Percentiles rank a stretch among this genome's conserved stretches.
Evolutionary conservation across 164 flowering plant species (phyloP).

Genomic region (Dillenia turbinata): DNA sequence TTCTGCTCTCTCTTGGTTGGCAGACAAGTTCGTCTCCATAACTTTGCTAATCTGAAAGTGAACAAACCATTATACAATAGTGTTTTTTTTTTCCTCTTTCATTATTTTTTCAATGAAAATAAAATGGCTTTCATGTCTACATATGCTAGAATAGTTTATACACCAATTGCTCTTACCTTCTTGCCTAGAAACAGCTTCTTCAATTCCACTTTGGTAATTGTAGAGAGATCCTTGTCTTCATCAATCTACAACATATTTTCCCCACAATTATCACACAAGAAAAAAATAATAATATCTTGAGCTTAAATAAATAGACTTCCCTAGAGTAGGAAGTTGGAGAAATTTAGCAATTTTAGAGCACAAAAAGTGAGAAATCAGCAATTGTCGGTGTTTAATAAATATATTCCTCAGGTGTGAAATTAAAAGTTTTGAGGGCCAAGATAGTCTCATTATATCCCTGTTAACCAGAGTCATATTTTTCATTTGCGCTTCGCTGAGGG

Average conservation of each 20-base stretch:
- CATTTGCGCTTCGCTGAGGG: no score
- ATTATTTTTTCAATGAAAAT: background rate
- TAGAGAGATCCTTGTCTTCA: slow-evolving; percentile 79
- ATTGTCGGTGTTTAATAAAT: no score
- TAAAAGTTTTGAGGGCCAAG: no score
- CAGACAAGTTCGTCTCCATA: slow-evolving; percentile 75
- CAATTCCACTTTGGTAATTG: slow-evolving; percentile 54
- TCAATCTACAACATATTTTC: slow-evolving; percentile 36
- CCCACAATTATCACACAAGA: slow-evolving; percentile 6
- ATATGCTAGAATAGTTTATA: no score
- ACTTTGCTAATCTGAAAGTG: slow-evolving; percentile 57
- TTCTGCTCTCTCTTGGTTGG: slow-evolving; percentile 74
- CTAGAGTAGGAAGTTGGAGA: no score
- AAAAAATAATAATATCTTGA: background rate
- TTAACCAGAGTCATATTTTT: no score
- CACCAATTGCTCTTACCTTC: slow-evolving; percentile 46
- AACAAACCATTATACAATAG: background rate
- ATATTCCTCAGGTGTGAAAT: no score
- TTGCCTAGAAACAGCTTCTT: slow-evolving; percentile 62
- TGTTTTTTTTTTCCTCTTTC: background rate
- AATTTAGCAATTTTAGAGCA: no score
- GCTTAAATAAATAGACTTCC: no score
- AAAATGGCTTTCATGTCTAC: background rate
- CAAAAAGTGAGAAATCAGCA: no score
- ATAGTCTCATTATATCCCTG: no score